Evolutionary conservation across 208 protist genomes (phyloP), one percentile per base, ranked within the genome.

Genomic region (Trypanosoma caninum): DNA sequence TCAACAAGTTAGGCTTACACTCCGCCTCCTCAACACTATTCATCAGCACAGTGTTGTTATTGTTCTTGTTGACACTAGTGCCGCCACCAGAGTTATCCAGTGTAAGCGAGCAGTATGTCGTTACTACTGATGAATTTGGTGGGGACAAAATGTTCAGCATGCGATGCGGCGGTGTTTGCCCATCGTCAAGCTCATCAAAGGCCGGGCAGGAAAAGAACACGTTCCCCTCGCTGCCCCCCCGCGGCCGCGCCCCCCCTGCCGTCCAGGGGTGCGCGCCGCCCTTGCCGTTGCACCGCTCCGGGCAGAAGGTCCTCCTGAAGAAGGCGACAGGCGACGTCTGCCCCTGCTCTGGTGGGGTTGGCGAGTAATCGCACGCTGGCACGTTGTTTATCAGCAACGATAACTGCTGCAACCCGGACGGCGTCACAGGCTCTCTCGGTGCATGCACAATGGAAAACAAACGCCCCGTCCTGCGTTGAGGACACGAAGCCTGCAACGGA

Each of bases 361-460:
- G 65, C 11, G 70, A 67, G 2, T 50, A 50, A 0, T 69, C 35
- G 11, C 51, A 75, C 37, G 34, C 59, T 44, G 13, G 13, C 14
- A n/a, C 38, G 22, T 52, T 63, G 1, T 45, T 22, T 16, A 42
- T 20, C 22, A 80, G 58, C 6, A 53, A 46, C 41, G 72, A 72
- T 13, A 87, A 65, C 44, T 75, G 59, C 0, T 75, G 77, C 33
- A 87, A 18, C 16, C 70, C 76, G 27, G 65, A 68, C 0, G 86
- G 86, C 16, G 80, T 89, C 14, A 58, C 28, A 34, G 78, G 82
- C 44, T 82, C 82, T 18, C 13, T 67, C 9, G 54, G 50, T 16
- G 45, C 70, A 70, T 89, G 78, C 22, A 85, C 80, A 35, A 79
- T 63, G 61, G 78, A 88, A 69, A 93, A 89, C 11, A 93, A 65